Conservation (phyloP, 2,329 filamentous ascomycete genomes). For the Raffaelea albimanens region DNA sequence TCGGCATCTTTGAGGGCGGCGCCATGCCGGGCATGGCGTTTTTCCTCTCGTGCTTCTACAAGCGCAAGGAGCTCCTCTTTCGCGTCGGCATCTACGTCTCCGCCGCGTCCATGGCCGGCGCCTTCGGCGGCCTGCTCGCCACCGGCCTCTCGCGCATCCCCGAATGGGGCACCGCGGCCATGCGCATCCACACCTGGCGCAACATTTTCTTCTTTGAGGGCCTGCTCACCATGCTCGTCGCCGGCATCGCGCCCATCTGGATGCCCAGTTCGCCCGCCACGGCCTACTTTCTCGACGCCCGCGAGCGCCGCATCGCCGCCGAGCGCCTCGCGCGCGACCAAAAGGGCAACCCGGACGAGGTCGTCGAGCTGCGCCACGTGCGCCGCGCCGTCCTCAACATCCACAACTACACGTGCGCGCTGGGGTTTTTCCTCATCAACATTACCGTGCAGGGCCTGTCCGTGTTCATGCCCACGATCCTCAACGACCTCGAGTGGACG, state of each 20-base stretch:
- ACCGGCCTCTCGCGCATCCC: slow-evolving; percentile 42
- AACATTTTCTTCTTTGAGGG: slow-evolving; percentile 59
- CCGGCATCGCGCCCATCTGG: slow-evolving; percentile 36
- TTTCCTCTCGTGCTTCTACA: slow-evolving; percentile 47
- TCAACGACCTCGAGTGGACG: slow-evolving; percentile 31
- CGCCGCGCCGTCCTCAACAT: slow-evolving; percentile 43
- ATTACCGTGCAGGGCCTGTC: slow-evolving; percentile 47
- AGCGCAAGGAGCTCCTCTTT: slow-evolving; percentile 44
- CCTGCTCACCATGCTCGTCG: slow-evolving; percentile 40
- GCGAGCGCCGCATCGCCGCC: slow-evolving; percentile 44
- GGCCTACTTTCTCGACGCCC: slow-evolving; percentile 39
- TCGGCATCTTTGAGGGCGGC: slow-evolving; percentile 48
- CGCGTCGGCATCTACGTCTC: slow-evolving; percentile 47
- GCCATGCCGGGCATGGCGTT: slow-evolving; percentile 49
- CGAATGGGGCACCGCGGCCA: slow-evolving; percentile 34
- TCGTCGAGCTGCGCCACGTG: slow-evolving; percentile 37
- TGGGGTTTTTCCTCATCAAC: slow-evolving; percentile 51
- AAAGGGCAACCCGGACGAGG: slow-evolving; percentile 32
- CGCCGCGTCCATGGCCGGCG: slow-evolving; percentile 43
- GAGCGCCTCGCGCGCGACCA: slow-evolving; percentile 42
- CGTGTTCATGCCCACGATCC: slow-evolving; percentile 39
- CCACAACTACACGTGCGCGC: slow-evolving; percentile 49
- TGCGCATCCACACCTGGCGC: slow-evolving; percentile 40
- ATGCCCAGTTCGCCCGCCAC: slow-evolving; percentile 40
- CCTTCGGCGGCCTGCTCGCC: slow-evolving; percentile 47